A percentile compares a stretch with the other conserved stretches of the same genome.
phyloP scores from a whole-genome alignment of 495 filamentous ascomycete species.

The Thozetella sp. region DNA sequence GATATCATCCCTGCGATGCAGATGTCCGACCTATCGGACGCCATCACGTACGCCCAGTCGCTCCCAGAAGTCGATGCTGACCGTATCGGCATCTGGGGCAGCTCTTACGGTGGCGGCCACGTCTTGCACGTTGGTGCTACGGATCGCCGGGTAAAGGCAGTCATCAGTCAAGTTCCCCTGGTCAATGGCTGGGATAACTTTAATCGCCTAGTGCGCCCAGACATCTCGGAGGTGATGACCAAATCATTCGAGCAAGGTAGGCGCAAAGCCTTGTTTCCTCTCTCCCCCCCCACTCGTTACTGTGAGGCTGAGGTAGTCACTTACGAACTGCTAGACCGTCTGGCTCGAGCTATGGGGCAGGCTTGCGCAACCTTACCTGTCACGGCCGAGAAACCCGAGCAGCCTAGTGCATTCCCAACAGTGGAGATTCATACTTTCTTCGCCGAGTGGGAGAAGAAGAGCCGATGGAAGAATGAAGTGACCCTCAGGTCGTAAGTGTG shows the following conservation, averaged over 20 bases:
- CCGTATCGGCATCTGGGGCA: background rate
- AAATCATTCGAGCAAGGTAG: background rate
- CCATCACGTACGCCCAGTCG: background rate
- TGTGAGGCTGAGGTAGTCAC: background rate
- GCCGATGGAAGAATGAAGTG: background rate
- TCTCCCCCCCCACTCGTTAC: too few relatives aligned
- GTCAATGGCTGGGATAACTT: background rate
- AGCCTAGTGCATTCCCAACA: background rate
- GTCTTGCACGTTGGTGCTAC: background rate
- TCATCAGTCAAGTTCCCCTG: background rate
- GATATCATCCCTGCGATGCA: background rate
- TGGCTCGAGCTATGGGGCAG: background rate
- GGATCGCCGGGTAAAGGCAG: background rate
- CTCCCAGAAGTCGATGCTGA: background rate
- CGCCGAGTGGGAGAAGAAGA: background rate
- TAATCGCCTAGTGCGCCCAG: background rate
- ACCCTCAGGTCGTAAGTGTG: background rate
- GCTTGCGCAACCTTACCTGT: background rate
- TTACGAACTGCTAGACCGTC: background rate
- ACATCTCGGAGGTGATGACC: background rate
- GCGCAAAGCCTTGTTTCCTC: too few relatives aligned
- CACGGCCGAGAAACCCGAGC: background rate
- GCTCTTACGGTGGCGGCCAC: background rate
- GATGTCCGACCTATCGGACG: background rate
- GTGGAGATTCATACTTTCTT: background rate